Evolutionary conservation across 345 rosid species (phyloP), one percentile per base, ranked within the genome.

Genomic region (Salix purpurea): DNA sequence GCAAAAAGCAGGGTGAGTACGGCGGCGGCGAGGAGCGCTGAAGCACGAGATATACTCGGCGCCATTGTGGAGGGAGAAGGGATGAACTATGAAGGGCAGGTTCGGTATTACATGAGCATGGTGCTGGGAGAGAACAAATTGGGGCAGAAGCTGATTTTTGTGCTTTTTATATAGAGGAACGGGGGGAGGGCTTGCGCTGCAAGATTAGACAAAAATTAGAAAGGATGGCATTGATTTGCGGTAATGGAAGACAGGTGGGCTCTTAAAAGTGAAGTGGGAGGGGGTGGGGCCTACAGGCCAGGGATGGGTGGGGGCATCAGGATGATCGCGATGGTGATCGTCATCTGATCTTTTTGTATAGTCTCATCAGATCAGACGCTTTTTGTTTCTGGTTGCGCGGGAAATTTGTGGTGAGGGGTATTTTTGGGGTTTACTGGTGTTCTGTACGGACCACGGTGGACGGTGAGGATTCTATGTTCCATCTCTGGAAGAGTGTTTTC

Each of bases 211-310:
- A 13, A 15, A 7, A 6, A 30, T n/a, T n/a, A 1, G 5, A n/a
- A 14, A 19, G 54, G 2, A 67, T 44, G 64, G 72, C 88, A 86
- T 89, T 86, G 90, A 88, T 87, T 85, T 76, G 85, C 88, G 91
- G 90, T 79, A 83, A 86, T 89, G 92, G 90, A 81, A 74, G 86
- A 84, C 91, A 87, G 94, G 67, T 72, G 73, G 88, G 80, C 73
- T 84, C 76, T 81, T 76, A 54, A 77, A 81, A 83, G 80, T 26
- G 74, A n/a, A 62, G 28, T 46, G 65, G 69, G 46, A 5, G 39
- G 46, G 1, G 54, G 37, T 74, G 73, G 87, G 81, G 61, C 79
- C 84, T 12, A 42, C 40, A 39, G 40, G 76, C 10, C 13, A 61
- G 42, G 15, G 36, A 40, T 34, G 18, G 72, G 69, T 50, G 60